Evolutionary conservation across 2,329 filamentous ascomycete species (phyloP).

Genomic region (Elsinoe arachidis): DNA sequence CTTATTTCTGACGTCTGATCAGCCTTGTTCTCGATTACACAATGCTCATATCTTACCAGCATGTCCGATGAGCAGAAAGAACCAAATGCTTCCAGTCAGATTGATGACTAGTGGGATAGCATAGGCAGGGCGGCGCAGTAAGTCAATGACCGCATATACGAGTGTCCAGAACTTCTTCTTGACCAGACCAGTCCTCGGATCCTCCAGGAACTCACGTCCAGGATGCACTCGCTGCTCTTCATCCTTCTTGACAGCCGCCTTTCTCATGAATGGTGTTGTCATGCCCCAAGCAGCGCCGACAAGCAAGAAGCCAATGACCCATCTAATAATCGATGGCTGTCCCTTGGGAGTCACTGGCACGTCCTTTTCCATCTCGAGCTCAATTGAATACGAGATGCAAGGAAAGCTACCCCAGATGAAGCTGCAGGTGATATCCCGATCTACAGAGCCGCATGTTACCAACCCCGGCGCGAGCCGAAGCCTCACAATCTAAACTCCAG

Average conservation of each 20-base stretch:
- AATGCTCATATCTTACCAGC: constrained; percentile 55
- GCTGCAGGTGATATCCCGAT: not conserved
- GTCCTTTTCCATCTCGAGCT: constrained; percentile 24
- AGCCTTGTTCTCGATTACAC: not conserved
- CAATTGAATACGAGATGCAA: not conserved
- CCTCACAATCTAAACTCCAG: not conserved
- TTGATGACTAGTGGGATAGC: constrained; percentile 79
- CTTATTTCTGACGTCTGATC: constrained; percentile 59
- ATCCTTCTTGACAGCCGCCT: constrained; percentile 57
- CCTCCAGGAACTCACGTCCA: constrained; percentile 36
- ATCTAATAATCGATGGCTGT: constrained; percentile 56
- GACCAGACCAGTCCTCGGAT: constrained; percentile 46
- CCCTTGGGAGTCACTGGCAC: constrained; percentile 18
- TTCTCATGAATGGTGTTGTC: constrained; percentile 80
- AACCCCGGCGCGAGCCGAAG: constrained; percentile 1
- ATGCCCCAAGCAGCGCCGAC: constrained; percentile 90
- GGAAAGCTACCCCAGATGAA: not conserved
- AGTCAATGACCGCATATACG: constrained; percentile 67
- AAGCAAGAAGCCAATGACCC: constrained; percentile 79
- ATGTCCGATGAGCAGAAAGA: constrained; percentile 86
- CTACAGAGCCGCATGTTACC: not conserved
- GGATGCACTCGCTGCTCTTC: constrained; percentile 39
- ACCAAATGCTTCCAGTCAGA: constrained; percentile 90
- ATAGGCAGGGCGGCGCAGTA: constrained; percentile 74
- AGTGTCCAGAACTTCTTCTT: constrained; percentile 54